Evolutionary conservation across 805 yeast species (phyloP), one percentile per base, ranked within the genome.

Genomic region (Komagataella phaffii): DNA sequence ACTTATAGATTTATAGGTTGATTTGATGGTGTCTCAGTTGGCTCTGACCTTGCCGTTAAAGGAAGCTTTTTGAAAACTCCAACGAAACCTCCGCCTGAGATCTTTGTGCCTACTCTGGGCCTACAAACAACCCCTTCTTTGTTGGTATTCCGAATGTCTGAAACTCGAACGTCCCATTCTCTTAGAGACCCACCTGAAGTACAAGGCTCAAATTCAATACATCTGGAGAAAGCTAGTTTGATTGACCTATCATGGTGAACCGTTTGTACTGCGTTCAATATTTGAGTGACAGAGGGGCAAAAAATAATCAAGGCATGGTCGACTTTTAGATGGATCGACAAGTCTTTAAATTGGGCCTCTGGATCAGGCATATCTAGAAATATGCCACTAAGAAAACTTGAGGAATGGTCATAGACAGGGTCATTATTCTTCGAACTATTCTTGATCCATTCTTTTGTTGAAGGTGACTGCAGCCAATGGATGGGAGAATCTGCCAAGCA

Each of bases 1-100:
- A 5, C 40, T 21, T 30, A 30, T 30, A 30, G 12, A 8, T 30
- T 10, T 30, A 30, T n/a, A 10, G 23, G 23, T 21, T 21, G 23
- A 21, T 21, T 3, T 21, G 3, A 6, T 21, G 23, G 6, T 21
- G 23, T 3, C 7, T 12, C 46, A 7, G 17, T 17, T 17, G 23
- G 12, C 18, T 44, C 46, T 17, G 14, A 7, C 19, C 19, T 19
- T 21, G 49, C 70, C 65, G 14, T 61, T 56, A 55, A 50, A 14
- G 58, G 58, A 10, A 56, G 49, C 50, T 70, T 73, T 53, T 64
- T 66, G 54, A 76, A 74, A 7, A 75, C 59, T 1, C 69, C 72
- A 44, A 74, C 69, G 57, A 76, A 76, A 7, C 80, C 81, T 44
- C 81, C 81, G 18, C 77, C 80, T 44, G 70, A 72, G 0, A 71